Base-by-base conservation (phyloP, 2,329 filamentous ascomycete genomes). In the Paraconiothyrium sp. region DNA sequence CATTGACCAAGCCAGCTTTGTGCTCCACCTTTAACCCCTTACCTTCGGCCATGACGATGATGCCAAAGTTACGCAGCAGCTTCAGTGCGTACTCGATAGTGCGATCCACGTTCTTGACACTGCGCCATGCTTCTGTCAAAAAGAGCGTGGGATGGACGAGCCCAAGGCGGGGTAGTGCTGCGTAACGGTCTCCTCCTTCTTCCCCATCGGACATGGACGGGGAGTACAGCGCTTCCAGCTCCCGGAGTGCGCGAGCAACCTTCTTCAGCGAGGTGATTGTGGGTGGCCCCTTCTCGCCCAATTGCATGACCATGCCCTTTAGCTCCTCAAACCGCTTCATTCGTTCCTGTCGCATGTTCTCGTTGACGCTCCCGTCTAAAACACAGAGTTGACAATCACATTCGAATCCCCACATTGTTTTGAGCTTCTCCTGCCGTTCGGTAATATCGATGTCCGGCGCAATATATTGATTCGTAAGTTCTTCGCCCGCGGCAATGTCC, bases 141-240 rank as follows among this genome's bases (percentile, higher is more conserved):
- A 66, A 73, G 1, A 73, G 63, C 5, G 65, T 68, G 2, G 70
- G 69, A 54, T 73, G 70, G 0, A 73, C 67, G 9, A 73, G 68
- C 22, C 65, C 67, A 1, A 73, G 61, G 1, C 66, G 57, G 7
- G 70, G 69, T 1, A 72, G 58, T 2, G 54, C n/a, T 1, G 57
- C 59, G 43, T 70, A 71, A 1, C 13, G 30, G 41, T 71, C 63
- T 11, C 56, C 57, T 3, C n/a, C 49, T 30, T 37, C 55, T n/a
- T 59, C 35, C 1, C 14, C 4, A 52, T 57, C 22, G 51, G 27
- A 43, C 3, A 22, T 30, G 3, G 52, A 8, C 20, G 27, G 34
- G 2, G 27, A 43, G 39, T 72, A 73, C 2, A 72, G 54, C 1
- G 57, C 60, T 54, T 73, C 69, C 0, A 72, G 52, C 20, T 68